Base-by-base conservation (phyloP, 495 filamentous ascomycete species). In the Aspergillus saccharolyticus region DNA sequence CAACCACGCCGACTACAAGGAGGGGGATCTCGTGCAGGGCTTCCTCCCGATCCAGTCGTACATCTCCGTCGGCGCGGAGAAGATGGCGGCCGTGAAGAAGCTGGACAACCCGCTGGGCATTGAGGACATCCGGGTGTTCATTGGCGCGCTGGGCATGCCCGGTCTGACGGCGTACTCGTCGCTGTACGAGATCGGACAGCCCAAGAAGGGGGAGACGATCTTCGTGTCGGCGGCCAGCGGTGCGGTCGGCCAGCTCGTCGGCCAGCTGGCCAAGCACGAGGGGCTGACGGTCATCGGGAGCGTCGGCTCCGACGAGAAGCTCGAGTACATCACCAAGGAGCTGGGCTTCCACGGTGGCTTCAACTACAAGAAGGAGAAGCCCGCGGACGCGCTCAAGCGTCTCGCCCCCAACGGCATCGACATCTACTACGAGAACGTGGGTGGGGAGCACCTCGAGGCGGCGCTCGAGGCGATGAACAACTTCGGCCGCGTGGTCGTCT, bases 351-450 rank as follows among this genome's bases (percentile, higher is more conserved):
- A 88, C 51, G 84, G 74, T 33, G 85, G 83, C 7, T 90, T 89
- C 74, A 89, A 90, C 70, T 90, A 90, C 73, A 89, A 89, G 80
- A 88, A 77, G 20, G 86, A 87, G 74, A 82, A 83, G 62, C 77
- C 86, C 17, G 63, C 64, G 1, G 85, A 89, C 47, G 93, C 91
- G 1, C 74, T 96, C 50, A 71, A 76, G 60, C 80, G 89, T 60
- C 74, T 96, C 44, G 89, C 88, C 6, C 92, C 91, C 0, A 66
- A 93, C 25, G 93, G 92, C 12, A 80, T 97, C 48, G 90, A 96
- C 66, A 96, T 97, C 68, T 96, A 96, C 75, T 97, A 86, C 63
- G 92, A 97, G 70, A 96, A 96, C 60, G 92, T 97, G 18, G 92
- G 92, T 8, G 92, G 91, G 8, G 90, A 93, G 75, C 86, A 90